phyloP scores from a whole-genome alignment of 805 yeast genomes.

The Kluyveromyces nonfermentans region DNA sequence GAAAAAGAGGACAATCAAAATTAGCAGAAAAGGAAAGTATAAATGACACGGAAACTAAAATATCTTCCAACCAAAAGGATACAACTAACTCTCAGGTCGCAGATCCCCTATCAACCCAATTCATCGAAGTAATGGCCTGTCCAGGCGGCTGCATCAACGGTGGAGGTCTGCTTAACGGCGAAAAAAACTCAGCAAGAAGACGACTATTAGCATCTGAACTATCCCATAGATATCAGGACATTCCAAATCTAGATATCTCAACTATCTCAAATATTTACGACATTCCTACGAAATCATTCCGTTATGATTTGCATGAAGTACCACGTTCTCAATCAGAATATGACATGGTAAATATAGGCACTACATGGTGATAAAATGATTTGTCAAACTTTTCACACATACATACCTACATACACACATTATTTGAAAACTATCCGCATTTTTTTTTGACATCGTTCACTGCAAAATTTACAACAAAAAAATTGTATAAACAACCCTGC shows the following conservation, averaged over 20 bases:
- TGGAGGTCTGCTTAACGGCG: conserved; percentile 74
- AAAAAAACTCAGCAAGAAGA: conserved; percentile 16
- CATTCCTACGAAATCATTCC: background rate
- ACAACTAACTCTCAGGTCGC: conserved; percentile 27
- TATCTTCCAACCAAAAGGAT: conserved; percentile 4
- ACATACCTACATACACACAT: no score
- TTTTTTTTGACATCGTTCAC: no score
- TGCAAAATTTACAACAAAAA: no score
- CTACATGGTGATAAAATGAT: conserved; percentile 16
- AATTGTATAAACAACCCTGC: no score
- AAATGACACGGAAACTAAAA: conserved; percentile 11
- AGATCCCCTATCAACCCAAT: conserved; percentile 63
- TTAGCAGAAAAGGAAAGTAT: background rate
- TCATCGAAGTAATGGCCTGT: conserved; percentile 95
- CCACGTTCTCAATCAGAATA: background rate
- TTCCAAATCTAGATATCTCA: background rate
- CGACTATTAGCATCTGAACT: conserved; percentile 12
- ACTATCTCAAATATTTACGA: background rate
- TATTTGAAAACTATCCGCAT: no score
- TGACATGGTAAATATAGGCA: conserved; percentile 17
- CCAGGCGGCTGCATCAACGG: conserved; percentile 98
- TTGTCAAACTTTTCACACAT: no score
- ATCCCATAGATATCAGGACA: background rate
- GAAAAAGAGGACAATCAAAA: conserved; percentile 17
- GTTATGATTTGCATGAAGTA: conserved; percentile 11